Evolutionary conservation across 2,329 filamentous ascomycete species (phyloP).

Genomic region (Sphaerulina musiva): DNA sequence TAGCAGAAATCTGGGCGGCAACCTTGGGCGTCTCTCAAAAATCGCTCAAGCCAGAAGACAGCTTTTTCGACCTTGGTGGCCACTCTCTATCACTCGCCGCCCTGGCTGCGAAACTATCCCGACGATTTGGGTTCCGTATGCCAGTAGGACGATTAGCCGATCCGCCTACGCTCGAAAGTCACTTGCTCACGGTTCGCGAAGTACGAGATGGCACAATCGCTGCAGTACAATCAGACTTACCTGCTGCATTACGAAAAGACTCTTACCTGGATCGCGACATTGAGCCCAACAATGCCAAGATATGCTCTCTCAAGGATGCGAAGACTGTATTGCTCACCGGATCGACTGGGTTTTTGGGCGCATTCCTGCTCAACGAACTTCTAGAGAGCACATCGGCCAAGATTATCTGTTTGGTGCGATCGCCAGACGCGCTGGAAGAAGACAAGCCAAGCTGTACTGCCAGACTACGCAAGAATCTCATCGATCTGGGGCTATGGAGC

Average conservation of each 20-base stretch:
- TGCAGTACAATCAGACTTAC: slow-evolving; percentile 68
- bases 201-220: slow-evolving; percentile 67
- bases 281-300: slow-evolving; percentile 45
- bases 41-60: slow-evolving; percentile 61
- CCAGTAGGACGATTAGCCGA: slow-evolving; percentile 65
- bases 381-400: slow-evolving; percentile 62
- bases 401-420: slow-evolving; percentile 67
- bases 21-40: slow-evolving; percentile 59
- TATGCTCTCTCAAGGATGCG: slow-evolving; percentile 57
- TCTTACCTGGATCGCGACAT: slow-evolving; percentile 65
- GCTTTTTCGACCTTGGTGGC: slow-evolving; percentile 75
- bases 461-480: slow-evolving; percentile 65
- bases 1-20: slow-evolving; percentile 66
- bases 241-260: slow-evolving; percentile 61
- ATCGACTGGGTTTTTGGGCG: slow-evolving; percentile 63
- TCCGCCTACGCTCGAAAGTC: slow-evolving; percentile 64
- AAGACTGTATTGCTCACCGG: slow-evolving; percentile 66
- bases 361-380: slow-evolving; percentile 64
- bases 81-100: slow-evolving; percentile 74
- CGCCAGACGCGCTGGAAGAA: slow-evolving; percentile 59
- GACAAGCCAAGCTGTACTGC: slow-evolving; percentile 62
- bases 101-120: slow-evolving; percentile 62
- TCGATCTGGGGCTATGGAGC: slow-evolving; percentile 72
- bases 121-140: slow-evolving; percentile 65
- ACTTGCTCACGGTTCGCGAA: slow-evolving; percentile 63